Evolutionary conservation across 805 yeast genomes (phyloP).

Genomic region (Pichia gijzeniarum): DNA sequence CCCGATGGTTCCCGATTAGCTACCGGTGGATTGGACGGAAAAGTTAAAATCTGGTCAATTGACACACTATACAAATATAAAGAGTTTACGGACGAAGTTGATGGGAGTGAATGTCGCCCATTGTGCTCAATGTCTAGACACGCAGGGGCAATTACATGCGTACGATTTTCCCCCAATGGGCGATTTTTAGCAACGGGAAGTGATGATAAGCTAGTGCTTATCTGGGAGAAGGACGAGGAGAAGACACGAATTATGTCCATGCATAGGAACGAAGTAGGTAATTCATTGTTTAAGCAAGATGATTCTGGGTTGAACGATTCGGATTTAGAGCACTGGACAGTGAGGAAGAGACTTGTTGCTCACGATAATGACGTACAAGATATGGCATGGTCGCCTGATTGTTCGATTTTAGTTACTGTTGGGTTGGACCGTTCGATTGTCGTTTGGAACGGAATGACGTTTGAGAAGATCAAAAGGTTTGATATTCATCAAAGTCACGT

Average conservation of each 20-base stretch:
- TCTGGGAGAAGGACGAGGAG: conserved; percentile 89
- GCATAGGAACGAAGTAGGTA: conserved; percentile 16
- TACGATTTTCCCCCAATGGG: conserved; percentile 89
- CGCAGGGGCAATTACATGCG: conserved; percentile 94
- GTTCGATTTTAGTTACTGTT: conserved; percentile 82
- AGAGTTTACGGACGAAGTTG: conserved; percentile 10
- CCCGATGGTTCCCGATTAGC: conserved; percentile 83
- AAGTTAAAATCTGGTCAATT: conserved; percentile 82
- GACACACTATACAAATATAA: conserved; percentile 44
- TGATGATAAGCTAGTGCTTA: conserved; percentile 83
- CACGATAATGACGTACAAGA: conserved; percentile 98
- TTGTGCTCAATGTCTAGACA: conserved; percentile 90
- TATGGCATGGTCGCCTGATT: conserved; percentile 97
- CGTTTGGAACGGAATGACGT: conserved; percentile 89
- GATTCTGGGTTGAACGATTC: conserved; percentile 50
- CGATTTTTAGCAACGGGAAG: conserved; percentile 90
- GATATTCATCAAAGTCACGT: conserved; percentile 94
- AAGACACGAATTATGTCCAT: conserved; percentile 35
- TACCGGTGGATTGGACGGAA: conserved; percentile 92
- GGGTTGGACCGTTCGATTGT: conserved; percentile 91
- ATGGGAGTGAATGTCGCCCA: conserved; percentile 42
- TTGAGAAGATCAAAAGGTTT: conserved; percentile 81
- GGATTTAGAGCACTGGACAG: conserved; percentile 92
- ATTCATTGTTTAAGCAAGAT: background rate
- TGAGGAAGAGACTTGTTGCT: conserved; percentile 84